Percentiles rank a stretch among this genome's conserved stretches.
phyloP scores from a whole-genome alignment of 2,329 filamentous ascomycete genomes.

The Alternaria arborescens region DNA sequence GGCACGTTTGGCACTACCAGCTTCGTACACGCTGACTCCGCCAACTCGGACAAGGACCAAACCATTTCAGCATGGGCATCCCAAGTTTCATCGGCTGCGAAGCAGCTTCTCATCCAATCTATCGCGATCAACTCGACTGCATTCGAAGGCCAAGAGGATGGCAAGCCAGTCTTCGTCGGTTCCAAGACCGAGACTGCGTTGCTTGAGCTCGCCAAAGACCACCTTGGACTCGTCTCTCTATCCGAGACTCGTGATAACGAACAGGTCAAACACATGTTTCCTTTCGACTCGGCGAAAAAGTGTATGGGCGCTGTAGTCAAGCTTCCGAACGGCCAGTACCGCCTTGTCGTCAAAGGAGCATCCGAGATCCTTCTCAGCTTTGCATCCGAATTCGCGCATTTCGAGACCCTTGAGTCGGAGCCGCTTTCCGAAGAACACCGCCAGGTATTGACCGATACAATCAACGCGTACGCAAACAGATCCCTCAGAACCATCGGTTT shows the following conservation, averaged over 20 bases:
- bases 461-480: constrained; percentile 50
- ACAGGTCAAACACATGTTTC: constrained; percentile 60
- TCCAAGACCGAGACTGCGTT: constrained; percentile 67
- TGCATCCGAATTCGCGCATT: constrained; percentile 43
- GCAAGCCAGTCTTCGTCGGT: constrained; percentile 62
- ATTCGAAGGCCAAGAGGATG: constrained; percentile 56
- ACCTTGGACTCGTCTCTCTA: constrained; percentile 61
- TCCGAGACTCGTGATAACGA: constrained; percentile 59
- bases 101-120: constrained; percentile 40
- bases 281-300: constrained; percentile 65
- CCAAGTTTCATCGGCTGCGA: constrained; percentile 54
- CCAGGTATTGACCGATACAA: constrained; percentile 38
- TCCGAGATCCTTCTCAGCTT: constrained; percentile 64
- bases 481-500: constrained; percentile 56
- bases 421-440: constrained; percentile 25
- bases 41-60: constrained; percentile 52
- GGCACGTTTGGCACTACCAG: constrained; percentile 49
- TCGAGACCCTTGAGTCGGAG: constrained; percentile 28
- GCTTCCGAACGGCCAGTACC: constrained; percentile 57
- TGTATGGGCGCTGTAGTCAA: constrained; percentile 66
- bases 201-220: constrained; percentile 60
- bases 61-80: constrained; percentile 53
- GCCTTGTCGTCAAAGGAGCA: constrained; percentile 64
- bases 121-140: constrained; percentile 61
- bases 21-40: constrained; percentile 60